phyloP scores from a whole-genome alignment of 1,284 basidiomycete species.

The Cutaneotrichosporon dermatis region DNA sequence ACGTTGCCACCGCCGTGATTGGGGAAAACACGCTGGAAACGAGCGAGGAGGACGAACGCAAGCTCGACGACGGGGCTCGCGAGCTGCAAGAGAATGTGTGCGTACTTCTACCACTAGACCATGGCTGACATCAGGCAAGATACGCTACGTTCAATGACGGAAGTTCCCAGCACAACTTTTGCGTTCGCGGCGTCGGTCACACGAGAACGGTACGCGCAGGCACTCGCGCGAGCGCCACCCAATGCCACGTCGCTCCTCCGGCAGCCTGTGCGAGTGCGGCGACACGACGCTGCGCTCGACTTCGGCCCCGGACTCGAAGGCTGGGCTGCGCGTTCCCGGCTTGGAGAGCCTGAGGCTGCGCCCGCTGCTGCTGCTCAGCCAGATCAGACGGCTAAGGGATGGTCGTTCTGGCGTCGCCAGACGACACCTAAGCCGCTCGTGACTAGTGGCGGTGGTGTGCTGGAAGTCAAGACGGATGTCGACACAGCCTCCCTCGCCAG shows the following conservation, averaged over 20 bases:
- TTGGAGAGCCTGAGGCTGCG: slow-evolving; percentile 41
- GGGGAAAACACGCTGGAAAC: slow-evolving; percentile 23
- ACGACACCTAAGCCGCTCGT: slow-evolving; percentile 33
- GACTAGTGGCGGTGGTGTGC: slow-evolving; percentile 44
- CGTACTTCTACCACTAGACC: background rate
- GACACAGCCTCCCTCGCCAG: background rate
- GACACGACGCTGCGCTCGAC: slow-evolving; percentile 3
- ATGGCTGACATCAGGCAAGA: background rate
- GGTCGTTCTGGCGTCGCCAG: slow-evolving; percentile 45
- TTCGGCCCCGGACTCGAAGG: slow-evolving; percentile 18
- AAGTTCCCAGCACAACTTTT: slow-evolving; percentile 2
- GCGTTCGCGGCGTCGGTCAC: slow-evolving; percentile 18
- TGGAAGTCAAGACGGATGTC: slow-evolving; percentile 39
- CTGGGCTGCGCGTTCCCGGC: slow-evolving; percentile 39
- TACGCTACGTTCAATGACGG: slow-evolving; percentile 3
- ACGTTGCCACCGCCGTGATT: slow-evolving; percentile 28
- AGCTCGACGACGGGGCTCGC: slow-evolving; percentile 23
- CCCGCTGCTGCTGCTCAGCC: slow-evolving; percentile 12
- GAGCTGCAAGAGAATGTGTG: slow-evolving; percentile 21
- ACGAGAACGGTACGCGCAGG: slow-evolving; percentile 33
- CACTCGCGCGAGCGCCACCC: slow-evolving; percentile 39
- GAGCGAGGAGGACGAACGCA: slow-evolving; percentile 26
- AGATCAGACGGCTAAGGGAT: slow-evolving; percentile 21
- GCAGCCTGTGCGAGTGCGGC: slow-evolving; percentile 13
- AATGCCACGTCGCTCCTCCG: slow-evolving; percentile 36